Percentiles rank a stretch among this genome's conserved stretches.
phyloP scores from a whole-genome alignment of 768 basidiomycete species.

The Termitomyces bulborhizus region DNA sequence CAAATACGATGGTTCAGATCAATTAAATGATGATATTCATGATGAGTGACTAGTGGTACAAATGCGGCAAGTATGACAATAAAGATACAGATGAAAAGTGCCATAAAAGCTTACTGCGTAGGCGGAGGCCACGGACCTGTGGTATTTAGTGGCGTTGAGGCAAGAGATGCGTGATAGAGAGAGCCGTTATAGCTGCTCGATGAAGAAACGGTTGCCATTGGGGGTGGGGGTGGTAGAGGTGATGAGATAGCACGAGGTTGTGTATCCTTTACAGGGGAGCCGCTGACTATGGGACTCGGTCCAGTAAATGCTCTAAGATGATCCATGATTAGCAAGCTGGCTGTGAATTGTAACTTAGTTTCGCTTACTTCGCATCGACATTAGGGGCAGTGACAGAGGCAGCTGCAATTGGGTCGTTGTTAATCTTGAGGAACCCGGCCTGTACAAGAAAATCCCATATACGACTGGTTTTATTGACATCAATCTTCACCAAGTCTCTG shows the following conservation, averaged over 20 bases:
- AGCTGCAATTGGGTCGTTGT: conserved; percentile 36
- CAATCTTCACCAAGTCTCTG: conserved; percentile 85
- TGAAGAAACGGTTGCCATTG: conserved; percentile 23
- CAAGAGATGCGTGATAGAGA: conserved; percentile 25
- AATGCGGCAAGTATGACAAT: conserved; percentile 11
- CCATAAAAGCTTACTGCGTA: neutral
- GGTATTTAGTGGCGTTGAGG: conserved; percentile 21
- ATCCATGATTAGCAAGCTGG: neutral
- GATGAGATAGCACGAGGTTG: conserved; percentile 11
- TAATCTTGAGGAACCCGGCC: conserved; percentile 74
- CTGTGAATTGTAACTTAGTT: neutral
- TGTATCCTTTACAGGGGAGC: conserved; percentile 30
- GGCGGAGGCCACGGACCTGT: conserved; percentile 11
- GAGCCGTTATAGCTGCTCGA: conserved; percentile 34
- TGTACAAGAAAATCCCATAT: conserved; percentile 93
- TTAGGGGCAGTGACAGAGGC: conserved; percentile 14
- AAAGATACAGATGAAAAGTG: conserved; percentile 8
- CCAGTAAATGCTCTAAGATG: conserved; percentile 7
- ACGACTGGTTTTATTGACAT: conserved; percentile 86
- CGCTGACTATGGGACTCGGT: conserved; percentile 20
- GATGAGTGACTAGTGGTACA: conserved; percentile 15
- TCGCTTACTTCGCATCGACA: conserved; percentile 31
- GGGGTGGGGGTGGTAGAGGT: conserved; percentile 22
- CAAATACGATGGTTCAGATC: neutral
- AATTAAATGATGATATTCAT: conserved; percentile 3